A percentile compares a stretch with the other conserved stretches of the same genome.
Conservation (phyloP, 2,329 filamentous ascomycete species). For the Drechslerella coelobrocha region DNA sequence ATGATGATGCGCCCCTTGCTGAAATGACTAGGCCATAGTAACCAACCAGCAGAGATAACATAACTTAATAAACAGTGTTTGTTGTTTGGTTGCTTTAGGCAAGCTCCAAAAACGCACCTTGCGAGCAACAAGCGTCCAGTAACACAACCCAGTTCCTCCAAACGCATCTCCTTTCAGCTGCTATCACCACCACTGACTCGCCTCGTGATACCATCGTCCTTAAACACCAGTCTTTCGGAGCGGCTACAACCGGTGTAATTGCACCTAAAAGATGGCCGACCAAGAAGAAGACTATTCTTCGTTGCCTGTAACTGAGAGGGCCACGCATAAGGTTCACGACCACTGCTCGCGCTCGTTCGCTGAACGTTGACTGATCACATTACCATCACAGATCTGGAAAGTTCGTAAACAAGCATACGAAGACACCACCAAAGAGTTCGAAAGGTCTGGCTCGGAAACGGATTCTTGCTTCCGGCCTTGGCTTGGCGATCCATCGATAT, state of each 20-base stretch:
- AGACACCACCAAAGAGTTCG: constrained; percentile 85
- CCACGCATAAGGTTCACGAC: constrained; percentile 74
- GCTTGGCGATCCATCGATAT: constrained; percentile 79
- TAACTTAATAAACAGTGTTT: too few species aligned
- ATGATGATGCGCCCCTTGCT: too few species aligned
- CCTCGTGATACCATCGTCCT: not conserved
- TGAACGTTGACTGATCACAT: constrained; percentile 25
- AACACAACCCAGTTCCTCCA: not conserved
- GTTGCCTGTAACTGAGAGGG: constrained; percentile 78
- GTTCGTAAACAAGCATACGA: constrained; percentile 94
- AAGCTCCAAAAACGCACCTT: not conserved
- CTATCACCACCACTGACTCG: not conserved
- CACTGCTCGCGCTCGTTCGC: constrained; percentile 6
- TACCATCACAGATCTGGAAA: constrained; percentile 77
- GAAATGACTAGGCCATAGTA: too few species aligned
- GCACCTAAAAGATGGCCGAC: constrained; percentile 71
- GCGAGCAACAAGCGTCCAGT: not conserved
- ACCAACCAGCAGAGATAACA: too few species aligned
- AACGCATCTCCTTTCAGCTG: not conserved
- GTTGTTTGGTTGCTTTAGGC: too few species aligned
- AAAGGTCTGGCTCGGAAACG: constrained; percentile 80
- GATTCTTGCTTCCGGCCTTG: constrained; percentile 88
- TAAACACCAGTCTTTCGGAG: constrained; percentile 3
- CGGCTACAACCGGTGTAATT: not conserved
- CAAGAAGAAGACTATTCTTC: constrained; percentile 82